phyloP scores from a whole-genome alignment of 2,329 filamentous ascomycete species.

The Pseudogymnoascus sp. region DNA sequence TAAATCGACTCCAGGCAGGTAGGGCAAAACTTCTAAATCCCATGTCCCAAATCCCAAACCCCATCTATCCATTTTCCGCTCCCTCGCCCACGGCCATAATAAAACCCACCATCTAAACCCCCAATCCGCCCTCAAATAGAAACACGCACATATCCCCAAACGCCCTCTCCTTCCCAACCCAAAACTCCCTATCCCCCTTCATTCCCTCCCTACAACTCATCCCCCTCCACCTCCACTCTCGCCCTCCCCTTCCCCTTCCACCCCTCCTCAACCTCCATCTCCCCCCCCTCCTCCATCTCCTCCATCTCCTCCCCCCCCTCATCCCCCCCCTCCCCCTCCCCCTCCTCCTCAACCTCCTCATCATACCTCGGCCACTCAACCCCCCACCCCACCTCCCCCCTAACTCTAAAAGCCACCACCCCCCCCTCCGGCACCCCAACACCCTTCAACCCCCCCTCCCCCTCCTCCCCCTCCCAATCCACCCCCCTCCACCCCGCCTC shows the following conservation, averaged over 20 bases:
- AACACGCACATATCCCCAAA: no score
- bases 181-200: not conserved
- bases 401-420: constrained; percentile 32
- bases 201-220: not conserved
- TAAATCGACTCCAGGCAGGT: no score
- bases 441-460: constrained; percentile 27
- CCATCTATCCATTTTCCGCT: no score
- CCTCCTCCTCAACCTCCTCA: constrained; percentile 35
- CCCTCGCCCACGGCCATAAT: no score
- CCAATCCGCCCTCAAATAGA: no score
- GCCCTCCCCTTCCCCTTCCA: not conserved
- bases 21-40: no score
- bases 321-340: constrained; percentile 36
- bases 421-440: constrained; percentile 32
- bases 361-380: constrained; percentile 22
- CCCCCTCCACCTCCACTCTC: no score
- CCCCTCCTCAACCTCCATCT: constrained; percentile 13
- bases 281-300: constrained; percentile 10
- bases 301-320: not conserved
- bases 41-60: no score
- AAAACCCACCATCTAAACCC: no score
- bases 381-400: constrained; percentile 24
- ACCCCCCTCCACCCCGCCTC: constrained; percentile 41
- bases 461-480: constrained; percentile 25
- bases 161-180: no score